Conservation (phyloP, 2,329 filamentous ascomycete genomes). For the Fusarium albidum region DNA sequence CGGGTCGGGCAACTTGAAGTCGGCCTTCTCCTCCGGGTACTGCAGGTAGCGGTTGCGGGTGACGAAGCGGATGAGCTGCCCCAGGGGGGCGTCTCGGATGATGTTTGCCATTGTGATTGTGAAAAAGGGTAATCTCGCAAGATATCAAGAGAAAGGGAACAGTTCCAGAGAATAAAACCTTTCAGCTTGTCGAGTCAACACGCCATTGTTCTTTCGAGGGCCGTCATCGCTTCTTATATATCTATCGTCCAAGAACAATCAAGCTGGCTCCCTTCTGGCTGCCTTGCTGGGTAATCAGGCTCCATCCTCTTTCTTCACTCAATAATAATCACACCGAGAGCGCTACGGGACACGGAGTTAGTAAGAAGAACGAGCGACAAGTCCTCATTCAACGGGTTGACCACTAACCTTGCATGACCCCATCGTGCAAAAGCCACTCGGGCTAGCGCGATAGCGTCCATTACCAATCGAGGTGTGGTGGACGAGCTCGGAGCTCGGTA, state of each 20-base stretch:
- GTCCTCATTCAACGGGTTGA: no score
- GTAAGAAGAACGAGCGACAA: not conserved
- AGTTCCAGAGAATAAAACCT: no score
- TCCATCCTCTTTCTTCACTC: not conserved
- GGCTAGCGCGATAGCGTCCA: conserved; percentile 22
- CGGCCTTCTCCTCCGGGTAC: conserved; percentile 67
- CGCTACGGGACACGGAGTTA: conserved; percentile 8
- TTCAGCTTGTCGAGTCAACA: no score
- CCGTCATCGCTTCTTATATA: conserved; percentile 29
- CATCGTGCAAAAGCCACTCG: conserved; percentile 21
- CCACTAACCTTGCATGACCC: not conserved
- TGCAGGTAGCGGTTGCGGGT: conserved; percentile 61
- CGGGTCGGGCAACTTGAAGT: conserved; percentile 58
- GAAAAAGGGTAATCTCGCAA: not conserved
- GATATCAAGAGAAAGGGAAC: no score
- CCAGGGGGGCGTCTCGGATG: conserved; percentile 65
- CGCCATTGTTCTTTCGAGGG: no score
- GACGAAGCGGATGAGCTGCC: conserved; percentile 64
- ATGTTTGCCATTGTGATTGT: conserved; percentile 40
- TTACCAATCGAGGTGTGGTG: conserved; percentile 36
- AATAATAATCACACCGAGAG: not conserved
- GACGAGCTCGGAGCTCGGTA: conserved; percentile 18
- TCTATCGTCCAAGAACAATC: not conserved
- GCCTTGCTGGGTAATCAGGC: conserved; percentile 18
- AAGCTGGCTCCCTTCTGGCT: no score